phyloP scores from a whole-genome alignment of 805 yeast species.

The Lachancea mirantina region DNA sequence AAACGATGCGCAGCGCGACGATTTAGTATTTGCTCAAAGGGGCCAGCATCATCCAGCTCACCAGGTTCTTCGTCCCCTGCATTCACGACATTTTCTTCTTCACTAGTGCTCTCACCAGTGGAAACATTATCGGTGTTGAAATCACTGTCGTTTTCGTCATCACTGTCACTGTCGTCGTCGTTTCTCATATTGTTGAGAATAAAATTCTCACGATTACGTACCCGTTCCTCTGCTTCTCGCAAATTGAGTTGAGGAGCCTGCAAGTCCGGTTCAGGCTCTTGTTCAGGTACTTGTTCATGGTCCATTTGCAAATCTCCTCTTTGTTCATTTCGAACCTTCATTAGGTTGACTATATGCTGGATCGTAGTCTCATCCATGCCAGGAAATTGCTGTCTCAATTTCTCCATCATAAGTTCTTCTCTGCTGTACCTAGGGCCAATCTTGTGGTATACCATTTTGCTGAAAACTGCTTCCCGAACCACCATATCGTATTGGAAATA shows the following conservation, averaged over 20 bases:
- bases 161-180: constrained; percentile 4
- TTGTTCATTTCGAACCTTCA: constrained; percentile 25
- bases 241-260: not conserved
- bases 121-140: constrained; percentile 1
- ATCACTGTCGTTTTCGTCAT: constrained; percentile 5
- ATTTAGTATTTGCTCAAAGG: constrained; percentile 15
- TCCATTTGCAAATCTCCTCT: not conserved
- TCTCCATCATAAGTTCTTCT: constrained; percentile 24
- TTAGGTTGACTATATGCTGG: constrained; percentile 22
- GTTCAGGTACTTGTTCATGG: constrained; percentile 2
- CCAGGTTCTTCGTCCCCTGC: constrained; percentile 6
- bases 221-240: not conserved
- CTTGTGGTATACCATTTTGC: constrained; percentile 46
- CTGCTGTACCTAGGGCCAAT: constrained; percentile 42
- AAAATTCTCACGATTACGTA: not conserved
- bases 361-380: constrained; percentile 29
- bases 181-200: not conserved
- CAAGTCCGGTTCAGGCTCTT: not conserved
- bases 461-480: constrained; percentile 60
- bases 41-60: constrained; percentile 14
- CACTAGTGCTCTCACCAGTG: constrained; percentile 9
- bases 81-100: constrained; percentile 21
- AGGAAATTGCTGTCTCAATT: constrained; percentile 28
- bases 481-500: constrained; percentile 66
- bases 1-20: constrained; percentile 20